Base-by-base conservation (phyloP, 2,329 filamentous ascomycete genomes). In the Verticillium dahliae region DNA sequence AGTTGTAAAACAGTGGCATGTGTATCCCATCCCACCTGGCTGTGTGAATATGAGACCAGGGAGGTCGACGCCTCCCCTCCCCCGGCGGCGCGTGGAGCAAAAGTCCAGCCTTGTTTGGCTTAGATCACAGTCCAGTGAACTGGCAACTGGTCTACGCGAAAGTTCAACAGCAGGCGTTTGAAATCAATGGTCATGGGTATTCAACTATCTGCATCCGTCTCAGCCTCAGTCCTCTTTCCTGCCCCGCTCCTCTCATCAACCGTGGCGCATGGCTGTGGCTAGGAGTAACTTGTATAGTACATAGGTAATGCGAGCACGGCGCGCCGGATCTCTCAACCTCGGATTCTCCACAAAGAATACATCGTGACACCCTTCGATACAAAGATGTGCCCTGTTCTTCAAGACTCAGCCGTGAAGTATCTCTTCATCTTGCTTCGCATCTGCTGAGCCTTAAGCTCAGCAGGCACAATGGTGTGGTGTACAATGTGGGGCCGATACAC, bases 401-500 rank as follows among this genome's bases (percentile, higher is more conserved):
- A 62, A n/a, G 65, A 85, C 60, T 90, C 88, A 3, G 87, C 86
- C 3, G 85, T 84, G 72, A 91, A 91, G 69, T 91, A 91, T 62
- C 88, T 81, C 72, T 91, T 91, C 52, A 85, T 83, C 70, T 86
- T 88, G 69, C 80, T 88, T 67, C 83, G 80, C 2, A 85, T 78
- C 67, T 88, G 85, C 64, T 89, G 85, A 2, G 88, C 87, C 70
- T 90, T 90, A 68, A 89, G 81, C 67, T 91, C 88, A 4, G 85
- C 82, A 10, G 88, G 87, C 57, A 90, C 80, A 56, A 84, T 83
- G 15, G 90, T 94, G 72, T 97, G 93, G 75, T 98, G 94, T 3
- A 97, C 93, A 15, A 97, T 91, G 73, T 97, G 93, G 6, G 93
- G 94, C 57, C 92, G 82, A 72, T 96, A 97, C 15, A 97, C 89